Base-by-base conservation (phyloP, 176 grass and related monocot species). In the Phoenix dactylifera region DNA sequence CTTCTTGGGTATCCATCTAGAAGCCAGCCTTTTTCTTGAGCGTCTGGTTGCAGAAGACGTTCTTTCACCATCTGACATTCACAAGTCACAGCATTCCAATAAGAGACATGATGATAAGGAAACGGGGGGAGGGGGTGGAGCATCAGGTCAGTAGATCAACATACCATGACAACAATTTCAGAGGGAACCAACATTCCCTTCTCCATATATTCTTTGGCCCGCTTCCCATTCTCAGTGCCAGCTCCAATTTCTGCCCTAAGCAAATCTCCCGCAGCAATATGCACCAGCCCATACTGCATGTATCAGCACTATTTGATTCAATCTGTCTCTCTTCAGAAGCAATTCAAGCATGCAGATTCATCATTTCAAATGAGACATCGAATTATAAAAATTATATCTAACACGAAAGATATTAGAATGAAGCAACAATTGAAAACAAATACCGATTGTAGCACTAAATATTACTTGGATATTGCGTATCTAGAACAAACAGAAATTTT, bases 1-100 rank as follows among this genome's bases (percentile, higher is more conserved):
- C 93, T 98, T 89, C 93, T 86, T 10, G 93, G 93, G 64, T 98
- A 98, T 23, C 93, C 93, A 58, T 98, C 93, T 71, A 98, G 78
- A 22, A 92, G 76, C 93, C 93, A 98, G 22, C 93, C 88, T 1
- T 86, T 83, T 74, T 92, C 78, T 73, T 92, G 80, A 66, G 88
- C 87, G 74, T 98, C 93, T 66, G 62, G 73, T 65, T 89, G 81
- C 64, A 81, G 71, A 76, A 98, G 89, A 2, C 94, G 81, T n/a
- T 63, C 75, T 79, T 89, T 98, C 61, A 98, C 94, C 71, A 93
- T 98, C 93, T 92, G 78, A 9, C 51, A 65, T 1, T 49, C 32
- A 51, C 55, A 68, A 9, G 53, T 52, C 0, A 24, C 66, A 64
- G n/a, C 24, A 69, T 22, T 55, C 51, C 2, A 29, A 60, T 25